phyloP scores from a whole-genome alignment of 805 yeast species.

The Yarrowia alimentaria region DNA sequence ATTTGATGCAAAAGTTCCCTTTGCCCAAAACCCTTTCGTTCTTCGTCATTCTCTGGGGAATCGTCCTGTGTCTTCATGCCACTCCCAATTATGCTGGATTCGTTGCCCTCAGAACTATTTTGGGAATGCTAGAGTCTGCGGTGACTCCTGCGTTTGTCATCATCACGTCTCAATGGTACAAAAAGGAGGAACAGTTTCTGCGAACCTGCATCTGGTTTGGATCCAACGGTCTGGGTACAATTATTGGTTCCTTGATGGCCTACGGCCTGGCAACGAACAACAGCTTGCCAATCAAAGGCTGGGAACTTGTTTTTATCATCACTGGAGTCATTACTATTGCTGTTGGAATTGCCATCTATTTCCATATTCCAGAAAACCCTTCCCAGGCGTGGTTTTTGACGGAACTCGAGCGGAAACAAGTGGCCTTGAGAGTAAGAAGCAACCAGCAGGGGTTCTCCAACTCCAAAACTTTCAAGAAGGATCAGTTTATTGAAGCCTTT shows the following conservation, averaged over 20 bases:
- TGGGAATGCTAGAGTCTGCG: conserved; percentile 54
- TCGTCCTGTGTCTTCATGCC: conserved; percentile 53
- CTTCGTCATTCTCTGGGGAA: conserved; percentile 63
- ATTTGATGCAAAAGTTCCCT: conserved; percentile 54
- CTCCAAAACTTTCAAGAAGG: conserved; percentile 48
- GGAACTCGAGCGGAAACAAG: conserved; percentile 48
- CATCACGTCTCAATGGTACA: conserved; percentile 60
- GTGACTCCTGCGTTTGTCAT: conserved; percentile 58
- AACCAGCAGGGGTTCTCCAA: conserved; percentile 61
- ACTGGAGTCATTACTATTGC: conserved; percentile 55
- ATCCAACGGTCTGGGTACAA: conserved; percentile 46
- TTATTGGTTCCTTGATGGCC: conserved; percentile 50
- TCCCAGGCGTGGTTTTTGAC: conserved; percentile 47
- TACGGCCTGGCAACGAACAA: conserved; percentile 45
- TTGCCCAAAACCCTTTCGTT: conserved; percentile 51
- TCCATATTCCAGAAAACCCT: conserved; percentile 54
- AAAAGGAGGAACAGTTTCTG: conserved; percentile 46
- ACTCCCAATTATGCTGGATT: conserved; percentile 48
- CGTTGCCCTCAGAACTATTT: conserved; percentile 48
- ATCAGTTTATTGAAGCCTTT: conserved; percentile 53
- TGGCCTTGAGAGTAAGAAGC: conserved; percentile 52
- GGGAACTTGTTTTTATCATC: conserved; percentile 58
- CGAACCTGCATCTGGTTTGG: conserved; percentile 48
- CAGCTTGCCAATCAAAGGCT: conserved; percentile 41
- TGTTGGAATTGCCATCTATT: conserved; percentile 34